Conservation (phyloP, 805 yeast genomes). For the Metschnikowia chrysomelidarum region DNA sequence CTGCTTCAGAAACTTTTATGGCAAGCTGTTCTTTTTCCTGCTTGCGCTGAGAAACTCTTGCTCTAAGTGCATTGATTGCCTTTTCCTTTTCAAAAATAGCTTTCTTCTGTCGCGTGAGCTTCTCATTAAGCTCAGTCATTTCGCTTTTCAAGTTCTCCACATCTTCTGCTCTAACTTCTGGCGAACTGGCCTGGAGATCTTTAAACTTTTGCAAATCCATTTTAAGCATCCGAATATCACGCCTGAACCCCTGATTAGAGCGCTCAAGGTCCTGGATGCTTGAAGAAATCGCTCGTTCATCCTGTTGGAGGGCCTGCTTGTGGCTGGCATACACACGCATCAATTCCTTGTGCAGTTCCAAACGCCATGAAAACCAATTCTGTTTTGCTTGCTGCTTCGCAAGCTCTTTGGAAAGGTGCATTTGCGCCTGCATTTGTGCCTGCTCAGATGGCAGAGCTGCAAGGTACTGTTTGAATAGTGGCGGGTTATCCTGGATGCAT, state of each 20-base stretch:
- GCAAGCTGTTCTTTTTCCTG: conserved; percentile 19
- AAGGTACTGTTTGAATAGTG: conserved; percentile 48
- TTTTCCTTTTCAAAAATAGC: conserved; percentile 16
- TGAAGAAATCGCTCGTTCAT: conserved; percentile 15
- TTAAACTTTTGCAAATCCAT: conserved; percentile 14
- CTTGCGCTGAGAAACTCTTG: too few species aligned
- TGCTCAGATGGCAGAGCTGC: conserved; percentile 37
- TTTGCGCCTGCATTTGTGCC: conserved; percentile 44
- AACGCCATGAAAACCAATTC: conserved; percentile 65
- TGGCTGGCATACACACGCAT: conserved; percentile 29
- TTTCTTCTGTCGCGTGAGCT: conserved; percentile 14
- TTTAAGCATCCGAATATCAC: conserved; percentile 13
- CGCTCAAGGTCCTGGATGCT: conserved; percentile 17
- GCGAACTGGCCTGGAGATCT: conserved; percentile 17
- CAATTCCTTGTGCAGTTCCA: conserved; percentile 48
- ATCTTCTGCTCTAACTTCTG: conserved; percentile 17
- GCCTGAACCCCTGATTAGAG: conserved; percentile 12
- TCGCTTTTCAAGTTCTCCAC: conserved; percentile 11
- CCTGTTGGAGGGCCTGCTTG: conserved; percentile 21
- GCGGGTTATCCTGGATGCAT: conserved; percentile 46
- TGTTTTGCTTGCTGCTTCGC: conserved; percentile 52
- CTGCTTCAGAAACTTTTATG: conserved; percentile 20
- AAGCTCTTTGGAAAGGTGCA: conserved; percentile 48
- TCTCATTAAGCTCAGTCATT: conserved; percentile 18
- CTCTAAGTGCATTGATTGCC: conserved; percentile 12